phyloP scores from a whole-genome alignment of 306 rosid species.

The Cicer yamashitae region DNA sequence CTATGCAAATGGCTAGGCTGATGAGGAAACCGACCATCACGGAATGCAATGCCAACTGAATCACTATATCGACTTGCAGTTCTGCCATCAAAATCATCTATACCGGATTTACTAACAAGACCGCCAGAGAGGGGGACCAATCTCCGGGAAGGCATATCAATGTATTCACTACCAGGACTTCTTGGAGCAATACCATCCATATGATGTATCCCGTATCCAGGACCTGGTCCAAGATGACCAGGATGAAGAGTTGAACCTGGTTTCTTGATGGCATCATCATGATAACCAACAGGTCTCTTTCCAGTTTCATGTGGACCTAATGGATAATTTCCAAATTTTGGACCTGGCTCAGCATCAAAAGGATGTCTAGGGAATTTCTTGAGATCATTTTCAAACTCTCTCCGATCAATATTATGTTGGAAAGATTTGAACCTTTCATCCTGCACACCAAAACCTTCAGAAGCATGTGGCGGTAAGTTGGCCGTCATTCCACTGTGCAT shows the following conservation, averaged over 20 bases:
- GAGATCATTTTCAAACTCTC: slow-evolving; percentile 74
- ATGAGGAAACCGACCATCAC: slow-evolving; percentile 68
- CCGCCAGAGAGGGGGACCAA: slow-evolving; percentile 60
- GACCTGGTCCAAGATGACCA: slow-evolving; percentile 65
- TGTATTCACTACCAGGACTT: slow-evolving; percentile 74
- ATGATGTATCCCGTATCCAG: slow-evolving; percentile 60
- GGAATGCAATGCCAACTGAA: slow-evolving; percentile 59
- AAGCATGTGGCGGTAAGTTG: slow-evolving; percentile 61
- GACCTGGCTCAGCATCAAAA: slow-evolving; percentile 64
- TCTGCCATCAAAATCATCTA: slow-evolving; percentile 81
- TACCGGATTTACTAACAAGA: slow-evolving; percentile 51
- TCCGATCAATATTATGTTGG: slow-evolving; percentile 51
- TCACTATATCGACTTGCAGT: slow-evolving; percentile 70
- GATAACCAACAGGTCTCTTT: slow-evolving; percentile 62
- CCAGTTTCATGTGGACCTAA: slow-evolving; percentile 65
- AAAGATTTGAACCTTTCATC: slow-evolving; percentile 76
- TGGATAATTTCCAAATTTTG: slow-evolving; percentile 57
- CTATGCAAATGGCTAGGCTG: slow-evolving; percentile 67
- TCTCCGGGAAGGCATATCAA: slow-evolving; percentile 58
- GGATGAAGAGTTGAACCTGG: slow-evolving; percentile 57
- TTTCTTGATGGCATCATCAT: slow-evolving; percentile 58
- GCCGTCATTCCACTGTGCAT: slow-evolving; percentile 56
- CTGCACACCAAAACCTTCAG: slow-evolving; percentile 64
- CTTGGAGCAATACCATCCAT: slow-evolving; percentile 66
- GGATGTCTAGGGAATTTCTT: slow-evolving; percentile 69